Base-by-base conservation (phyloP, 257 asterid genomes). In the Henckelia pumila region DNA sequence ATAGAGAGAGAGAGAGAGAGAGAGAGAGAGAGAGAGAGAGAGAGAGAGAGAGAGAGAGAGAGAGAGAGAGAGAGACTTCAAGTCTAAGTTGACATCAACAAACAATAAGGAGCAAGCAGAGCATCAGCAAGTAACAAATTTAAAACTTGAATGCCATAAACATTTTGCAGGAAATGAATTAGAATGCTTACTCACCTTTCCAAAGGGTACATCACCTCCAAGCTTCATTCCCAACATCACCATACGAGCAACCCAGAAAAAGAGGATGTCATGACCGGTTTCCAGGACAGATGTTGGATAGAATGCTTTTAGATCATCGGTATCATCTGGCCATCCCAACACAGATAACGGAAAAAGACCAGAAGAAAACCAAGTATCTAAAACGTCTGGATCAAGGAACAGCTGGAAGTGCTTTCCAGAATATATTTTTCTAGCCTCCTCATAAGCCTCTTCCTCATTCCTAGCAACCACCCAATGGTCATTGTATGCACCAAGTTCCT, bases 181-280 rank as follows among this genome's bases (percentile, higher is more conserved):
- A 56, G 14, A 59, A 62, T 33, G 58, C 8, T 24, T 59, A 68
- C 84, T 66, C 58, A 88, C 99, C 99, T 88, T 90, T 49, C 79
- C 63, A 78, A 90, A 93, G 44, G 99, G 99, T 4, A 93, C 89
- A 73, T 90, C 95, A 74, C 96, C 95, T 37, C 95, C 99, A 68
- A 93, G 86, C 87, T 88, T 90, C 76, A 86, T 85, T 79, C 99
- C 99, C 91, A 88, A 57, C 97, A 93, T 93, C 75, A 88, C 99
- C 99, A 90, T 90, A 62, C 97, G 94, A 66, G 99, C 97, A 66
- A 90, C 99, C 97, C 99, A 90, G 75, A 90, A 88, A 77, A 93
- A 93, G 66, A 93, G 87, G 81, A 90, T 88, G 70, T 93, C 97
- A 53, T 86, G 96, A 23, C 99, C 99, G 25, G 99, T 93, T 83